Evolutionary conservation across 108 stramenopile species (phyloP).

Genomic region (Nitzschia sp.): DNA sequence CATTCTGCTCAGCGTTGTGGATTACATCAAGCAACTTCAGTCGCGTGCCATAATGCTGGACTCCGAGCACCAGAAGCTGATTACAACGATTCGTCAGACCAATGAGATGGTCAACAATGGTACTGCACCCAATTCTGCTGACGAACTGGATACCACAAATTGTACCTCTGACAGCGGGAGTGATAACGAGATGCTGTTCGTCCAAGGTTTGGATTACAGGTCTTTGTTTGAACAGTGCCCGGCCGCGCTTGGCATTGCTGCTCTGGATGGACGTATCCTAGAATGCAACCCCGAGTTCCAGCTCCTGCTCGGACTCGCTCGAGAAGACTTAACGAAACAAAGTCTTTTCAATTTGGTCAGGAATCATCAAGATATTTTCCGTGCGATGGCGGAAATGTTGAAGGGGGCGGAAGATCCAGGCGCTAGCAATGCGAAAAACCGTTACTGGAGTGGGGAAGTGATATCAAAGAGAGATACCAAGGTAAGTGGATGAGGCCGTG

Average conservation of each 20-base stretch:
- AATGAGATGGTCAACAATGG: conserved; percentile 47
- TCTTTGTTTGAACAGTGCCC: conserved; percentile 74
- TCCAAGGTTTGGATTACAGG: conserved; percentile 78
- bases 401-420: conserved; percentile 27
- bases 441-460: conserved; percentile 33
- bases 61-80: conserved; percentile 70
- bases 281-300: conserved; percentile 81
- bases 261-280: conserved; percentile 80
- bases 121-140: conserved; percentile 16
- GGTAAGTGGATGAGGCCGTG: conserved; percentile 12
- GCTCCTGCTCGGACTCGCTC: conserved; percentile 45
- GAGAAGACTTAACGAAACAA: conserved; percentile 52
- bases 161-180: conserved; percentile 22
- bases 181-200: conserved; percentile 66
- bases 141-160: conserved; percentile 17
- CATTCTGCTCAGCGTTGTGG: conserved; percentile 77
- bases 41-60: conserved; percentile 65
- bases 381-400: conserved; percentile 81
- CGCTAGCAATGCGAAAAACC: not conserved
- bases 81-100: conserved; percentile 65
- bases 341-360: conserved; percentile 71
- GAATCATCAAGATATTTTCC: conserved; percentile 81
- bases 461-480: conserved; percentile 35
- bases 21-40: conserved; percentile 84
- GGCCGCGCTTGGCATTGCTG: conserved; percentile 72